Evolutionary conservation across 192 early-diverging fungal genomes (phyloP).

Genomic region (Phycomyces blakesleeanus): DNA sequence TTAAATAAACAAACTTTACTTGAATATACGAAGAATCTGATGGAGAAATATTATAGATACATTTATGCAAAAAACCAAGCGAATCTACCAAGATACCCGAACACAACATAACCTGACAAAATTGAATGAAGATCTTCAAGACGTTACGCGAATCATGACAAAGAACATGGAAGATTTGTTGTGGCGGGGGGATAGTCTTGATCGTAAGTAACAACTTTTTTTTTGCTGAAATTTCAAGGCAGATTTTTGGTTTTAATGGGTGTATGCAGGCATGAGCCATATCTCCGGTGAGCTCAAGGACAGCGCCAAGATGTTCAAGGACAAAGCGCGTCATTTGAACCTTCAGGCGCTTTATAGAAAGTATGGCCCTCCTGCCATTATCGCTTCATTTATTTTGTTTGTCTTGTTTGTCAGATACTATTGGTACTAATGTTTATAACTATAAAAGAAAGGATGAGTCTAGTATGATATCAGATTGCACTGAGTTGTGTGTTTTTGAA

Average conservation of each 20-base stretch:
- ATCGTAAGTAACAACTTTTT: conserved; percentile 45
- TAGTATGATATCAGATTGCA: neutral
- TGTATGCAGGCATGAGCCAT: conserved; percentile 37
- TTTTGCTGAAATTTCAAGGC: neutral
- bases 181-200: conserved; percentile 82
- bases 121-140: conserved; percentile 92
- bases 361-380: conserved; percentile 84
- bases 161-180: conserved; percentile 96
- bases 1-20: neutral
- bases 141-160: conserved; percentile 97
- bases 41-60: conserved; percentile 60
- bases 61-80: conserved; percentile 98
- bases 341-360: conserved; percentile 90
- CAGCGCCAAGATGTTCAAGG: conserved; percentile 73
- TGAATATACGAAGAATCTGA: neutral
- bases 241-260: neutral
- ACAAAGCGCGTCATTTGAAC: conserved; percentile 83
- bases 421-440: conserved; percentile 41
- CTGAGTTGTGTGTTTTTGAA: no score
- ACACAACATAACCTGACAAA: conserved; percentile 89
- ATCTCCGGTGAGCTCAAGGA: conserved; percentile 44
- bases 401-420: conserved; percentile 69
- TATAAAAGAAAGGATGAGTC: neutral
- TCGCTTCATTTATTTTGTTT: conserved; percentile 74
- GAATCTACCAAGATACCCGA: conserved; percentile 92